Evolutionary conservation across 495 filamentous ascomycete genomes (phyloP).

Genomic region (Aspergillus ellipticus): DNA sequence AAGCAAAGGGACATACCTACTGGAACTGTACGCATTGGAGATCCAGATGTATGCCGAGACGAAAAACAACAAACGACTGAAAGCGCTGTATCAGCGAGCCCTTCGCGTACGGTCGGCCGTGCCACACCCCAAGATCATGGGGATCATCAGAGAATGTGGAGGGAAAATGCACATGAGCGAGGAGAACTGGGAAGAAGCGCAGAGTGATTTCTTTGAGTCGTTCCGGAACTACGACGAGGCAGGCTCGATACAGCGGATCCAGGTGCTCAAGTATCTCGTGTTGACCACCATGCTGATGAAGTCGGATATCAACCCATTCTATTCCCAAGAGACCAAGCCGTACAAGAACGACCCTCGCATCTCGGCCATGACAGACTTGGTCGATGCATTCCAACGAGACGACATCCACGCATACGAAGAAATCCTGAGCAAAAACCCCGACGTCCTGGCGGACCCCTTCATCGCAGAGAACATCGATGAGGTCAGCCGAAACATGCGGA

Average conservation of each 20-base stretch:
- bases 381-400: slow-evolving; percentile 93
- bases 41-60: slow-evolving; percentile 99
- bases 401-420: slow-evolving; percentile 90
- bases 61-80: slow-evolving; percentile 94
- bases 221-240: slow-evolving; percentile 99
- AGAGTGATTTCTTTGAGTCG: slow-evolving; percentile 96
- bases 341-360: slow-evolving; percentile 96
- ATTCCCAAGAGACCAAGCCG: slow-evolving; percentile 98
- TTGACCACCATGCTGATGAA: slow-evolving; percentile 98
- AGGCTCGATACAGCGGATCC: slow-evolving; percentile 90
- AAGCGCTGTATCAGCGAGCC: slow-evolving; percentile 85
- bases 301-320: slow-evolving; percentile 98
- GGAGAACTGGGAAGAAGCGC: slow-evolving; percentile 97
- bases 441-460: slow-evolving; percentile 87
- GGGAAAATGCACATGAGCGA: slow-evolving; percentile 99
- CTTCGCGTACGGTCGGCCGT: slow-evolving; percentile 90
- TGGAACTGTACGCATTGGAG: slow-evolving; percentile 95
- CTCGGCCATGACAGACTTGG: slow-evolving; percentile 92
- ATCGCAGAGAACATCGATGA: slow-evolving; percentile 99
- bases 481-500: slow-evolving; percentile 96
- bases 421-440: slow-evolving; percentile 81
- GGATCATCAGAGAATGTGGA: slow-evolving; percentile 96
- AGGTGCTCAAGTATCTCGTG: slow-evolving; percentile 95
- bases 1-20: slow-evolving; percentile 91
- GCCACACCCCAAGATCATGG: slow-evolving; percentile 98